Percentiles rank a stretch among this genome's conserved stretches.
These are phyloP conservation scores for Yamadazyma trypodendri DNA, from an alignment of 1,139 yeast genomes.

Conservation along the genomic window DNA sequence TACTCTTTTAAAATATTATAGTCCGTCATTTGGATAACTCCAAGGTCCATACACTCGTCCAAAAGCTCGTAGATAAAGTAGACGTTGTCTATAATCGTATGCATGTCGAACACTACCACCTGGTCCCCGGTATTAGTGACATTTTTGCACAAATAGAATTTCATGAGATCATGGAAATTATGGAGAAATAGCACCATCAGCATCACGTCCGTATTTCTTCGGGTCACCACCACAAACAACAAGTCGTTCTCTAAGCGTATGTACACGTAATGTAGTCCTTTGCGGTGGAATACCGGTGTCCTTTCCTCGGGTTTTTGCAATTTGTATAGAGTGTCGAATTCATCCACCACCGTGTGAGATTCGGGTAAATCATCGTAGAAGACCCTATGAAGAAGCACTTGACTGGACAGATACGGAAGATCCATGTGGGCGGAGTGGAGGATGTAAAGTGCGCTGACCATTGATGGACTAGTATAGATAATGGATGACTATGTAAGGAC, in stretches of 20 bases:
- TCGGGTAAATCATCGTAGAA: constrained; percentile 35
- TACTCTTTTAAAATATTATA: constrained; percentile 45
- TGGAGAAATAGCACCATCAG: constrained; percentile 39
- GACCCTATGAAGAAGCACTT: constrained; percentile 35
- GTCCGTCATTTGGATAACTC: constrained; percentile 44
- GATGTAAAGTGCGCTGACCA: constrained; percentile 42
- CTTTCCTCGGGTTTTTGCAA: constrained; percentile 22
- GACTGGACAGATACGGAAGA: constrained; percentile 30
- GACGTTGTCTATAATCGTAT: constrained; percentile 38
- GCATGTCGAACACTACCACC: constrained; percentile 22
- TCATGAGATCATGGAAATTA: constrained; percentile 30
- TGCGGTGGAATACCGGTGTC: constrained; percentile 29
- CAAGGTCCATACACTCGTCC: constrained; percentile 49
- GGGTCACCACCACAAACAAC: constrained; percentile 30
- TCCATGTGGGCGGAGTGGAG: constrained; percentile 35
- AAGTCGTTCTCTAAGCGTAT: constrained; percentile 31
- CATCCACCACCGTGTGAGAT: constrained; percentile 22
- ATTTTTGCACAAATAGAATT: constrained; percentile 27
- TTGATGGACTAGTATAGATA: too few species aligned
- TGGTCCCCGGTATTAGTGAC: constrained; percentile 5
- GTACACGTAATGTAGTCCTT: constrained; percentile 34
- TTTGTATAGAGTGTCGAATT: constrained; percentile 27
- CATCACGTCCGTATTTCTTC: constrained; percentile 39
- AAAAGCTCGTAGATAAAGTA: constrained; percentile 40
- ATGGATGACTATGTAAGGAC: too few species aligned